phyloP scores from a whole-genome alignment of 148 eudicot genomes.

The Rheum nobile region DNA sequence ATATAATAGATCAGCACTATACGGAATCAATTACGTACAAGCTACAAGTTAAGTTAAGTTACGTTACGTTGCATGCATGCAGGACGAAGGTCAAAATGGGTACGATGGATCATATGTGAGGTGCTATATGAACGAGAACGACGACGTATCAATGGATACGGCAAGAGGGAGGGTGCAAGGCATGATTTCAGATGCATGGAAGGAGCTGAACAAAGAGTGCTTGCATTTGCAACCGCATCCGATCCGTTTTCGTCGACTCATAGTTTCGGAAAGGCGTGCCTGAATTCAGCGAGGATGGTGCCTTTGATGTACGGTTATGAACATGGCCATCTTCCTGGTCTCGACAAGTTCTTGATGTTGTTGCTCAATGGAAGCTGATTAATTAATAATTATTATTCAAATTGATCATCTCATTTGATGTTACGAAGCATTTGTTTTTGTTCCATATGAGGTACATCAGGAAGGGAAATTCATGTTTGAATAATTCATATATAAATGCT shows the following conservation, averaged over 20 bases:
- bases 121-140: conserved; percentile 25
- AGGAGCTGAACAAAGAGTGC: conserved; percentile 19
- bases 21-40: no score
- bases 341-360: not conserved
- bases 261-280: not conserved
- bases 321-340: conserved; percentile 1
- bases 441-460: no score
- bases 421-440: no score
- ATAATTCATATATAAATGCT: no score
- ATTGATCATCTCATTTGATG: not conserved
- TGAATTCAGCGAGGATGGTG: conserved; percentile 5
- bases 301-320: not conserved
- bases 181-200: conserved; percentile 33
- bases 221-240: not conserved
- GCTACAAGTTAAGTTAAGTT: no score
- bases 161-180: conserved; percentile 15
- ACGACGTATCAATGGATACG: conserved; percentile 8
- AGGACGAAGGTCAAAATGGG: conserved; percentile 35
- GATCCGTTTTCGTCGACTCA: not conserved
- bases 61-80: not conserved
- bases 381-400: not conserved
- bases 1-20: no score
- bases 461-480: no score
- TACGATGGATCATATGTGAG: conserved; percentile 26
- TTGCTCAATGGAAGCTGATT: not conserved